Conservation (phyloP, 768 basidiomycete genomes). For the Favolaschia claudopus region DNA sequence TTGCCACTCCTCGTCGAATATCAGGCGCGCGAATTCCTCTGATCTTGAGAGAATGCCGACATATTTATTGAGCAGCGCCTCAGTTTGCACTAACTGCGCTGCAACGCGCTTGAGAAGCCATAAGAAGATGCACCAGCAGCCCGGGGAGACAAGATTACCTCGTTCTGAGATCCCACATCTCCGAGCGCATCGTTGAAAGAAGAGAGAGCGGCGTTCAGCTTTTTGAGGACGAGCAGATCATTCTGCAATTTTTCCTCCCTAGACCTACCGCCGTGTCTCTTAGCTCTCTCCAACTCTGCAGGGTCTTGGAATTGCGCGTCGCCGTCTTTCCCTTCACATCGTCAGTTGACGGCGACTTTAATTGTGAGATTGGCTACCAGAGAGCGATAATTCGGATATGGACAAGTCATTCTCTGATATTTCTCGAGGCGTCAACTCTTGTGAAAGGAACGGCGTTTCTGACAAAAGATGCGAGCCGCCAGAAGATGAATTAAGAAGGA, state of each 20-base stretch:
- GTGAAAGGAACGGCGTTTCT: conserved; percentile 36
- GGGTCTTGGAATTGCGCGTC: not conserved
- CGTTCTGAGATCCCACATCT: conserved; percentile 71
- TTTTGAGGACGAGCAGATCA: conserved; percentile 76
- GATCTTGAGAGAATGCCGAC: conserved; percentile 72
- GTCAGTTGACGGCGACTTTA: not conserved
- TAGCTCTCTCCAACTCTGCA: conserved; percentile 9
- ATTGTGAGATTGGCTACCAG: conserved; percentile 27
- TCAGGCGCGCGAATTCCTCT: conserved; percentile 69
- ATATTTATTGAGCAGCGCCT: conserved; percentile 79
- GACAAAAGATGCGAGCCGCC: conserved; percentile 38
- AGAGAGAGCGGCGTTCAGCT: conserved; percentile 75
- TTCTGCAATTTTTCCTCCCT: conserved; percentile 79
- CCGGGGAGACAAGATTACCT: conserved; percentile 48
- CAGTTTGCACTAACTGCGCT: conserved; percentile 72
- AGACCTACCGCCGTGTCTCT: conserved; percentile 37
- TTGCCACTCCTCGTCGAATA: conserved; percentile 80
- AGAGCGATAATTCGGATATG: conserved; percentile 45
- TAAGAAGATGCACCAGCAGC: not conserved
- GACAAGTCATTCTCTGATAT: conserved; percentile 43
- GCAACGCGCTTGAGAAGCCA: conserved; percentile 61
- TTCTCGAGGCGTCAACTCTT: conserved; percentile 35
- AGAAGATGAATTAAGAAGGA: conserved; percentile 14
- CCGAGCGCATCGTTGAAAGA: conserved; percentile 72
- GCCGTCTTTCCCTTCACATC: not conserved